Evolutionary conservation across 805 yeast species (phyloP).

Genomic region (Pichia gijzeniarum): DNA sequence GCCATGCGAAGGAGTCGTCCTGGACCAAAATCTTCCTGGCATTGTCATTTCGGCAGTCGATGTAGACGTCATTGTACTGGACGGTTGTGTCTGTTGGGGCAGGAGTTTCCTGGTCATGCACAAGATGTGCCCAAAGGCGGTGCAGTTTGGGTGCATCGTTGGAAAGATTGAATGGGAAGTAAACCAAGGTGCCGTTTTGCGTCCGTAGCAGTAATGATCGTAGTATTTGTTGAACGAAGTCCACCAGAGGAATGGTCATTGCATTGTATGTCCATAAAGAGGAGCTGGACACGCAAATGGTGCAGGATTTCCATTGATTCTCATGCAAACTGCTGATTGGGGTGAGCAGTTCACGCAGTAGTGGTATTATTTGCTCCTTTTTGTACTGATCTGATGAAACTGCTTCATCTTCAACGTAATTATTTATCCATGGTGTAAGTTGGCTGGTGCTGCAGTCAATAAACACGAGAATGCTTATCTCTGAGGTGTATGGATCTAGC

Average conservation of each 20-base stretch:
- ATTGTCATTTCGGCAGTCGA: slow-evolving; percentile 1
- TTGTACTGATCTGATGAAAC: neutral
- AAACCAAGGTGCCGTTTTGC: neutral
- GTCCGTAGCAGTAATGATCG: slow-evolving; percentile 15
- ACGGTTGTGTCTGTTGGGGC: neutral
- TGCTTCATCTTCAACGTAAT: neutral
- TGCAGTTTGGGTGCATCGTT: neutral
- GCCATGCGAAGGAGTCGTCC: slow-evolving; percentile 7
- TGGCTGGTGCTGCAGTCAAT: neutral
- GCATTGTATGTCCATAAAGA: slow-evolving; percentile 16
- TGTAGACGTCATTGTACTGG: slow-evolving; percentile 6
- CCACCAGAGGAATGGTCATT: slow-evolving; percentile 16
- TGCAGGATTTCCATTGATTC: slow-evolving; percentile 5
- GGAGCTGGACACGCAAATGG: slow-evolving; percentile 9
- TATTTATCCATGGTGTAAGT: neutral
- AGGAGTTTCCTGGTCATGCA: neutral
- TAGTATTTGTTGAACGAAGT: slow-evolving; percentile 23
- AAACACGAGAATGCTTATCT: neutral
- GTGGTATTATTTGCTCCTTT: neutral
- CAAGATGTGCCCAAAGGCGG: neutral
- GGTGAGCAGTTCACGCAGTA: neutral
- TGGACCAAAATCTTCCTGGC: neutral
- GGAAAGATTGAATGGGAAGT: slow-evolving; percentile 3
- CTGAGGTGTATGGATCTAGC: neutral
- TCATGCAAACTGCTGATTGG: neutral